These are phyloP conservation scores for Hanseniaspora pseudoguilliermondii DNA, from an alignment of 805 yeast genomes.

Conservation along the genomic window DNA sequence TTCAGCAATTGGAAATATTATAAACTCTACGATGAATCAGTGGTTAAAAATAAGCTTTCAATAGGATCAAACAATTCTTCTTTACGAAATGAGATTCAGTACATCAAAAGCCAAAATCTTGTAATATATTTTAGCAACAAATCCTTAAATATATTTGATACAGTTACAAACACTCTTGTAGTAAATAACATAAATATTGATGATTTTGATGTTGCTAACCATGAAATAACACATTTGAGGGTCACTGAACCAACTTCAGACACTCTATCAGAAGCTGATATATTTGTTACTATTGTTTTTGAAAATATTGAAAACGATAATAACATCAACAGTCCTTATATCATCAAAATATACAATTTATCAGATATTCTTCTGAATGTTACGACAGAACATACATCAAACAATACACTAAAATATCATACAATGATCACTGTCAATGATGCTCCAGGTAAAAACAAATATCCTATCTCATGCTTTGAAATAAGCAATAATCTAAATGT, in stretches of 20 bases:
- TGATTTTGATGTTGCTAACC: constrained; percentile 2
- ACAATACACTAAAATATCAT: neutral
- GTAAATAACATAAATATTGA: neutral
- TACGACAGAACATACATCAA: neutral
- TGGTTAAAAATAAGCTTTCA: neutral
- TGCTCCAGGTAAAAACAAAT: constrained; percentile 33
- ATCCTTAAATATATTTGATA: neutral
- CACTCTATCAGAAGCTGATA: neutral
- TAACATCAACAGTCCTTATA: constrained; percentile 4
- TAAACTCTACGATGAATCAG: constrained; percentile 1
- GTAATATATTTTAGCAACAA: neutral
- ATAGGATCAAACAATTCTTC: neutral
- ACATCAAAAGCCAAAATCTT: neutral
- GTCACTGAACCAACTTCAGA: neutral
- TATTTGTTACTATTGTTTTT: neutral
- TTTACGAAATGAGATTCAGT: neutral
- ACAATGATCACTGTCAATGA: constrained; percentile 7
- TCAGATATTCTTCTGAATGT: neutral
- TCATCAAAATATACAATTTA: constrained; percentile 1
- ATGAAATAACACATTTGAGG: neutral
- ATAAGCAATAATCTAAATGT: constrained; percentile 41
- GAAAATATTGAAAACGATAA: neutral
- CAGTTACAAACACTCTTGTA: neutral
- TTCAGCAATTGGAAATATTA: constrained; percentile 6
- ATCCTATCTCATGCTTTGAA: constrained; percentile 41